phyloP scores from a whole-genome alignment of 768 basidiomycete species.

The Lactarius vividus region DNA sequence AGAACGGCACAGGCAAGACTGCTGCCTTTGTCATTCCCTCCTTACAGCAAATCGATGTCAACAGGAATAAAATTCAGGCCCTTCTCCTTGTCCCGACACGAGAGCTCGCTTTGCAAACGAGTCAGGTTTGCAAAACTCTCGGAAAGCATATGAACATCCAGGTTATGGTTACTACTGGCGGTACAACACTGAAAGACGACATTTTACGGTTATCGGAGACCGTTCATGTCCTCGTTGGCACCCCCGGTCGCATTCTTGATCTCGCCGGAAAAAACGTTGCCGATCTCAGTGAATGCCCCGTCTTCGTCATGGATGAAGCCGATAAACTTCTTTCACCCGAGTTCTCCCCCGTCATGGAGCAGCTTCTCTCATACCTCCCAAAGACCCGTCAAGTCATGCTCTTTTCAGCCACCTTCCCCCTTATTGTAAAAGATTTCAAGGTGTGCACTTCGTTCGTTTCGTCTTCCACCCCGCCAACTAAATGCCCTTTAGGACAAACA shows the following conservation, averaged over 20 bases:
- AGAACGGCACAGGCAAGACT: constrained; percentile 97
- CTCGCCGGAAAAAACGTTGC: constrained; percentile 90
- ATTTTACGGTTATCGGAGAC: constrained; percentile 86
- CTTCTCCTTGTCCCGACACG: constrained; percentile 97
- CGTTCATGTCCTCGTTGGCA: constrained; percentile 96
- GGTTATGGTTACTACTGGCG: constrained; percentile 99
- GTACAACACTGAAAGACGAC: constrained; percentile 97
- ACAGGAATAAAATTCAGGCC: constrained; percentile 87
- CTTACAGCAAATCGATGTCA: constrained; percentile 86
- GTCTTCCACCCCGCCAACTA: constrained; percentile 20
- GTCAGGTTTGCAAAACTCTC: constrained; percentile 97
- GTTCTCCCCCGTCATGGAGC: constrained; percentile 98
- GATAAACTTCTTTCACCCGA: constrained; percentile 97
- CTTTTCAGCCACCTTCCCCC: constrained; percentile 98
- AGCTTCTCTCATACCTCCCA: constrained; percentile 83
- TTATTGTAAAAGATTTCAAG: constrained; percentile 99
- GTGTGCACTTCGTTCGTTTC: constrained; percentile 39
- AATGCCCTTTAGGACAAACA: constrained; percentile 72
- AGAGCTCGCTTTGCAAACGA: constrained; percentile 95
- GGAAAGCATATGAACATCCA: constrained; percentile 94
- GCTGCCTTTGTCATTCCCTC: constrained; percentile 98
- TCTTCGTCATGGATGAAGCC: constrained; percentile 99
- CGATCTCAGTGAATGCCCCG: constrained; percentile 89
- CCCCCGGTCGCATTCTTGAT: constrained; percentile 94
- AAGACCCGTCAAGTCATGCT: constrained; percentile 93